phyloP scores from a whole-genome alignment of 1,284 basidiomycete species.

The Meripilus lineatus region DNA sequence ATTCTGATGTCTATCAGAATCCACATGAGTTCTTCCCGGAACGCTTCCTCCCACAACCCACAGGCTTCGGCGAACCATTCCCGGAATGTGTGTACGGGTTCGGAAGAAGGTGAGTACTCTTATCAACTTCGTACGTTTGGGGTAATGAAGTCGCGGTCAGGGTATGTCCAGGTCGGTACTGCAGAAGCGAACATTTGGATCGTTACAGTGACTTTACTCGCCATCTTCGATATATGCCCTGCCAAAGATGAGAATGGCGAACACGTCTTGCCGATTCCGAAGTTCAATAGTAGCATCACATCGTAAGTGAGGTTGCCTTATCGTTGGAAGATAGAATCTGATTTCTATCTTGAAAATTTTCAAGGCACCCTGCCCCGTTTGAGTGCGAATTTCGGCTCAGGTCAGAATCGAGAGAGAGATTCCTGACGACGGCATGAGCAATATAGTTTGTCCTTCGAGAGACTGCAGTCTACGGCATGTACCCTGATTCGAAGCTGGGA shows the following conservation, averaged over 20 bases:
- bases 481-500: too few relatives aligned
- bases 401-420: too few relatives aligned
- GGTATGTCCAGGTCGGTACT: background rate
- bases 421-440: too few relatives aligned
- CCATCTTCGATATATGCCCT: background rate
- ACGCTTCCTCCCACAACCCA: background rate
- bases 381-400: background rate
- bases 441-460: too few relatives aligned
- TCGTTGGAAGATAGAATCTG: too few relatives aligned
- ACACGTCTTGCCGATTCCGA: background rate
- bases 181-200: background rate
- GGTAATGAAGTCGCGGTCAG: conserved; percentile 1
- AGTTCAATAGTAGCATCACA: background rate
- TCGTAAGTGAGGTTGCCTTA: too few relatives aligned
- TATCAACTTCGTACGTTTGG: background rate
- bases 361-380: background rate
- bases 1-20: conserved; percentile 5
- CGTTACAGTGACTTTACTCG: background rate
- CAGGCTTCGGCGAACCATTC: too few relatives aligned
- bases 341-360: too few relatives aligned
- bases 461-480: too few relatives aligned
- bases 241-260: background rate
- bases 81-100: too few relatives aligned
- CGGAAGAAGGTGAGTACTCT: too few relatives aligned
- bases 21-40: conserved; percentile 4